Evolutionary conservation across 1,139 yeast species (phyloP), one percentile per base, ranked within the genome.

Genomic region (Geotrichum citri-aurantii): DNA sequence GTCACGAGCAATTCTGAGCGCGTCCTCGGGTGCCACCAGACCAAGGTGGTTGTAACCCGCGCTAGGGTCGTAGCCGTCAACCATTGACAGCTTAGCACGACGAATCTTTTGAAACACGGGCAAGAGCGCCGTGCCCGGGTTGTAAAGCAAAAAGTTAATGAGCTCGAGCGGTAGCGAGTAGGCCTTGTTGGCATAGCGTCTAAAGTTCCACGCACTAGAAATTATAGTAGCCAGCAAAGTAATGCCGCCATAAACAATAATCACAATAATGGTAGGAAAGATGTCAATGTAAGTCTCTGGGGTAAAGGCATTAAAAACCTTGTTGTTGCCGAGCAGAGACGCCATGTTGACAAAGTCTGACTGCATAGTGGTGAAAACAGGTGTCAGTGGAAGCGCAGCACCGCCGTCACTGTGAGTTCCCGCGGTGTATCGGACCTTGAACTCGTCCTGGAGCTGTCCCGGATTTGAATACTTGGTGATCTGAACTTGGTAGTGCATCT

Each of bases 31-130:
- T 1, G 55, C 52, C 23, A 59, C 62, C 24, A 59, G 50, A 6
- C 62, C 62, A 17, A 59, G 33, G 23, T 59, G 62, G 48, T 59
- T 59, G 48, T 59, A 59, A 8, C 61, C 61, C 12, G 59, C 51
- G 8, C 55, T 48, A 6, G 61, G 61, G 48, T 59, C 61, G 37
- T 54, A 59, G 2, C 61, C 61, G 37, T 59, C 61, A 14, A 59
- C 61, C 59, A 59, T 56, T 10, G 54, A 42, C 10, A 59, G 54
- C n/a, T 56, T 44, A 10, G 61, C 61, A 4, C 47, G 42, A 1
- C 56, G 42, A 8, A 56, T 50, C 50, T 59, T 59, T 40, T 59
- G 61, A 37, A 59, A 56, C 17, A 59, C 51, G 6, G 61, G 61
- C 27, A 42, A 44, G 31, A 59, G 61, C 1, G 50, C 61, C 11